Evolutionary conservation across 345 rosid genomes (phyloP), one percentile per base, ranked within the genome.

Genomic region (Psidium guajava): DNA sequence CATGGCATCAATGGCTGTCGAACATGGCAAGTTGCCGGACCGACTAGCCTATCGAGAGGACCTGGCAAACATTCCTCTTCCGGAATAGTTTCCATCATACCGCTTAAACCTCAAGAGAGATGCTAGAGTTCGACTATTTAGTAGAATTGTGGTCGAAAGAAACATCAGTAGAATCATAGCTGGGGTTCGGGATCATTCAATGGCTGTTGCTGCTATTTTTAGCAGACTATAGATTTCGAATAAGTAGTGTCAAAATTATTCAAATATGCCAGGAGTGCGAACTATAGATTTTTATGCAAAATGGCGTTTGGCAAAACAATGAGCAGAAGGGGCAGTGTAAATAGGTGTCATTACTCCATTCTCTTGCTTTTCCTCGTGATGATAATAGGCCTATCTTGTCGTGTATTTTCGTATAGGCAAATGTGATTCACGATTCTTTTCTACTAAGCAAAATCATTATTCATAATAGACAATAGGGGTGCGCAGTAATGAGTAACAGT

Each of bases 1-100:
- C 51, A 5, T 13, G 24, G 20, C 3, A n/a, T 13, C 22, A 75
- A 32, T 49, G 85, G 20, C 87, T 73, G 51, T 28, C 80, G 15
- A 80, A 69, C 28, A 82, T 91, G 64, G 54, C 57, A 36, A 69
- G 84, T 44, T 53, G 3, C 15, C 40, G 11, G 11, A 11, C 44
- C 2, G 2, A 36, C 11, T 89, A 11, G 92, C 90, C 21, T 88
- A 83, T 22, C 88, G 91, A 86, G 91, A 93, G 89, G 94, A 92
- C 88, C 89, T 91, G 32, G 92, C 91, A 11, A 85, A 89, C 58
- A 80, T 89, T 9, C 89, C 91, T 15, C 59, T 89, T 1, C 92
- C 94, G 2, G 18, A 87, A 16, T 91, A 88, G 87, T 58, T 75
- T 40, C 8, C 56, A 54, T 18, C 56, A 54, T 20, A 54, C 6